These are phyloP conservation scores for Globisporangium cystogenes DNA, from an alignment of 352 stramenopile genomes.

Conservation along the genomic window DNA sequence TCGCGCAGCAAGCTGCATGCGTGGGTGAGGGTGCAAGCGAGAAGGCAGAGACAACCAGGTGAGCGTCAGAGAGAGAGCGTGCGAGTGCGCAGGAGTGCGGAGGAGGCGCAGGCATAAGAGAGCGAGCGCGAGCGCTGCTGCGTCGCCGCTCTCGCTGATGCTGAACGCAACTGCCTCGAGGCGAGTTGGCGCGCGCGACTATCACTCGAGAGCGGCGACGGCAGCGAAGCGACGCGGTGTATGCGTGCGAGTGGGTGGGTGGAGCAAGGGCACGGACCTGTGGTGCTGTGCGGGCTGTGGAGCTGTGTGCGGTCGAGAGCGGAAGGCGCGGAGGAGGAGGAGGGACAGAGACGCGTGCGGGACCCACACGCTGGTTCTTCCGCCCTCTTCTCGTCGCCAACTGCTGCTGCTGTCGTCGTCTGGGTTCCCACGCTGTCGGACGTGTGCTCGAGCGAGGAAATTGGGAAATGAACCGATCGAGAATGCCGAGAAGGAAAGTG, in stretches of 20 bases:
- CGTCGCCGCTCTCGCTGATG: neutral
- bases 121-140: neutral
- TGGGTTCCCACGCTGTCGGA: conserved; percentile 2
- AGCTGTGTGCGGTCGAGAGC: too few relatives aligned
- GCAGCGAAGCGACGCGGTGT: too few relatives aligned
- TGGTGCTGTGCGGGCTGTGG: too few relatives aligned
- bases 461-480: conserved; percentile 33
- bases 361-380: neutral
- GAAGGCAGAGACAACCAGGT: neutral
- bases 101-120: neutral
- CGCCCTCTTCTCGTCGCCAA: neutral
- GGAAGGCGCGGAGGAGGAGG: too few relatives aligned
- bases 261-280: too few relatives aligned
- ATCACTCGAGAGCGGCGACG: neutral
- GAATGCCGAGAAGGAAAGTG: conserved; percentile 5
- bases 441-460: conserved; percentile 31
- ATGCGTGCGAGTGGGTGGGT: too few relatives aligned
- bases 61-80: neutral
- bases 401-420: conserved; percentile 5
- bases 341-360: neutral
- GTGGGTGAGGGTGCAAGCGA: neutral
- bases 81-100: neutral
- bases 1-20: neutral
- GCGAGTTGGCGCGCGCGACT: neutral
- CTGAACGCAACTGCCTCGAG: conserved; percentile 12